Conservation (phyloP, 2,329 filamentous ascomycete species). For the Sclerotinia subarctica region DNA sequence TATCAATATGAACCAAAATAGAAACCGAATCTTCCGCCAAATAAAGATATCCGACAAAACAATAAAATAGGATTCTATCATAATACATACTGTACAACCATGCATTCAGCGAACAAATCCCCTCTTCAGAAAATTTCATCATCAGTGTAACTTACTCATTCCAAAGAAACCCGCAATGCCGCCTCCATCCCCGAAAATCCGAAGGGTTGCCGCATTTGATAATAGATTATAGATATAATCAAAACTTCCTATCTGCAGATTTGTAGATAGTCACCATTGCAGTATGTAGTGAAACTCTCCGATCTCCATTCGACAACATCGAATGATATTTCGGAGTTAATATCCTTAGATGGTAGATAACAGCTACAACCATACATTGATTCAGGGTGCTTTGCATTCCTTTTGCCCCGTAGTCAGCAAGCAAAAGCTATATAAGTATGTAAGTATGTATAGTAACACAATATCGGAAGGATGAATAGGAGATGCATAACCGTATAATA, state of each 20-base stretch:
- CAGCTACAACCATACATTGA: neutral
- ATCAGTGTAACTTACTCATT: neutral
- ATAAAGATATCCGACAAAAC: neutral
- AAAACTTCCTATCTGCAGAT: neutral
- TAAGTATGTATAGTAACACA: neutral
- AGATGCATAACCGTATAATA: conserved; percentile 2
- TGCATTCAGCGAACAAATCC: neutral
- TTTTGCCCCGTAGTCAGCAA: neutral
- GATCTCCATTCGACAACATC: neutral
- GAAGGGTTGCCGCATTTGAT: neutral
- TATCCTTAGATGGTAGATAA: neutral
- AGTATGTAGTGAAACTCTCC: neutral
- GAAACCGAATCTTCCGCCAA: neutral
- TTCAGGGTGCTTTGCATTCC: neutral
- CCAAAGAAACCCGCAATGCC: neutral
- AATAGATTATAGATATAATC: neutral
- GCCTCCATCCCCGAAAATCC: neutral
- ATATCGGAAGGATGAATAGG: conserved; percentile 12
- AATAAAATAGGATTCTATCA: neutral
- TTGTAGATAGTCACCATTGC: neutral
- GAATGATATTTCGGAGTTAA: neutral
- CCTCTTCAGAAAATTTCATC: neutral
- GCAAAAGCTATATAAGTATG: neutral
- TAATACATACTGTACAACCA: neutral
- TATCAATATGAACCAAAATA: neutral